Evolutionary conservation across 306 rosid genomes (phyloP).

Genomic region (Dalbergia oliveri): DNA sequence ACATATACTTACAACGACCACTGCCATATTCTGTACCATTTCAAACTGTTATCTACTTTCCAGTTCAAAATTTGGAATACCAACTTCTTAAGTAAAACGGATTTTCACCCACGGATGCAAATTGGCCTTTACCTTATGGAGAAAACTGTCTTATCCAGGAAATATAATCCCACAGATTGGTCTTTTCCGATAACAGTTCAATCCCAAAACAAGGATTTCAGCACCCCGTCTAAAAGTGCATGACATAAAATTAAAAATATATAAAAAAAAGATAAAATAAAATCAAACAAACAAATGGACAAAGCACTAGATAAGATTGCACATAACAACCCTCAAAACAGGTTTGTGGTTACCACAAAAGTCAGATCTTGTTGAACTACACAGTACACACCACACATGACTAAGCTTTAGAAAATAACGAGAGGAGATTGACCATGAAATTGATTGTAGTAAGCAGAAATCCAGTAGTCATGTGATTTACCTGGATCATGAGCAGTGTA

Average conservation of each 20-base stretch:
- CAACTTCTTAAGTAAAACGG: no score
- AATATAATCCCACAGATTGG: not conserved
- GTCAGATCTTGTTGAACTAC: slow-evolving; percentile 19
- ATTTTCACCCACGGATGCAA: no score
- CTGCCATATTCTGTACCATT: no score
- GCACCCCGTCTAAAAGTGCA: slow-evolving; percentile 1
- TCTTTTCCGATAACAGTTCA: slow-evolving; percentile 4
- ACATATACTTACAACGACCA: no score
- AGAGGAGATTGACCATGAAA: slow-evolving; percentile 36
- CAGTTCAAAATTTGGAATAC: no score
- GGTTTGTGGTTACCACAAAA: slow-evolving; percentile 1
- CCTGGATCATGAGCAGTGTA: slow-evolving; percentile 91
- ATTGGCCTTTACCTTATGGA: no score
- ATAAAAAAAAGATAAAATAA: no score
- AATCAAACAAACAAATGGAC: not conserved
- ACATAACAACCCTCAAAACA: not conserved
- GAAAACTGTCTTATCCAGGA: no score
- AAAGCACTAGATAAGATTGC: not conserved
- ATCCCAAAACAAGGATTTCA: not conserved
- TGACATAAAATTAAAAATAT: not conserved
- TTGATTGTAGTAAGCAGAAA: slow-evolving; percentile 34
- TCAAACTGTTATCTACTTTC: no score
- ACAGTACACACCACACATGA: not conserved
- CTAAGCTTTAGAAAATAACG: slow-evolving; percentile 26
- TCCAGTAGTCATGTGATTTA: slow-evolving; percentile 41